Percentiles rank a stretch among this genome's conserved stretches.
phyloP scores from a whole-genome alignment of 2,329 filamentous ascomycete species.

The Fonsecaea monophora region DNA sequence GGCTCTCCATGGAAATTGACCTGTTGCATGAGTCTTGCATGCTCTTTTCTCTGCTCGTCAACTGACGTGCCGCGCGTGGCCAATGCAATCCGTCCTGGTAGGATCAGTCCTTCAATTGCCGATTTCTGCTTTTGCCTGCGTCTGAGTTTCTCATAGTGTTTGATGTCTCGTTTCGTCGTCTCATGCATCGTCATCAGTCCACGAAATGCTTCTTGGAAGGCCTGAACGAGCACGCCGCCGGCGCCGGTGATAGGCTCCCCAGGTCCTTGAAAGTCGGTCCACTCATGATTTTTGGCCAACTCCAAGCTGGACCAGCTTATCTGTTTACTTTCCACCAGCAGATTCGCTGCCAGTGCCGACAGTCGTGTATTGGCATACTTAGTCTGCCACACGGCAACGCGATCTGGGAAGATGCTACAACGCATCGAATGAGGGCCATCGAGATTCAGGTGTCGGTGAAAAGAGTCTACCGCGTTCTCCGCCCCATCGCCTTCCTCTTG shows the following conservation, averaged over 20 bases:
- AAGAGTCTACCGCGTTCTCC: constrained; percentile 50
- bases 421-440: constrained; percentile 44
- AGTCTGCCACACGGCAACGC: constrained; percentile 60
- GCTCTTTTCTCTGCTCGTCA: constrained; percentile 28
- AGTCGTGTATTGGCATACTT: constrained; percentile 57
- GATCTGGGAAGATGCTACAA: constrained; percentile 52
- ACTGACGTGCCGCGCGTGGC: constrained; percentile 31
- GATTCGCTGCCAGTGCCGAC: constrained; percentile 60
- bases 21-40: constrained; percentile 18
- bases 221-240: constrained; percentile 54
- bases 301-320: constrained; percentile 59
- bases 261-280: constrained; percentile 62
- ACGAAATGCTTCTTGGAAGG: constrained; percentile 55
- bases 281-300: constrained; percentile 56
- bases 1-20: constrained; percentile 38
- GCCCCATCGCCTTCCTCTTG: constrained; percentile 48
- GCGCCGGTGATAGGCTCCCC: constrained; percentile 60
- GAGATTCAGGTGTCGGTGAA: constrained; percentile 49
- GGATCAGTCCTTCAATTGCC: constrained; percentile 27
- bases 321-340: constrained; percentile 60
- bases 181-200: constrained; percentile 58
- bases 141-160: constrained; percentile 54
- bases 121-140: constrained; percentile 43
- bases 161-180: constrained; percentile 56
- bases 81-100: constrained; percentile 37